Percentiles rank a stretch among this genome's conserved stretches.
phyloP scores from a whole-genome alignment of 164 flowering plant species.

The grape (Vitis vinifera) region ASM3070453v1 NC_081817.1:10966501-10967000 shows the following conservation, averaged over 20 bases:
- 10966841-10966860: too few relatives aligned
- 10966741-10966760: not conserved
- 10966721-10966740: constrained; percentile 6
- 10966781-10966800: too few relatives aligned
- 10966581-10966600: constrained; percentile 42
- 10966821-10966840: too few relatives aligned
- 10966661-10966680: constrained; percentile 24
- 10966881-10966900: too few relatives aligned
- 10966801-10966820: too few relatives aligned
- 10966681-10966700: constrained; percentile 38
- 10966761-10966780: not conserved
- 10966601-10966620: constrained; percentile 59
- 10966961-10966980: too few relatives aligned
- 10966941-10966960: too few relatives aligned
- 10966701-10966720: not conserved
- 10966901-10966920: too few relatives aligned
- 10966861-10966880: too few relatives aligned
- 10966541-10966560: constrained; percentile 30
- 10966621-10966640: constrained; percentile 54
- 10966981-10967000: too few relatives aligned
- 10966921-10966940: too few relatives aligned
- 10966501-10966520: constrained; percentile 66
- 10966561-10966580: constrained; percentile 44
- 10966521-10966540: constrained; percentile 37
- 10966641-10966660: constrained; percentile 16